phyloP scores from a whole-genome alignment of 192 early-diverging fungal genomes.

The Spinellus fusiger region DNA sequence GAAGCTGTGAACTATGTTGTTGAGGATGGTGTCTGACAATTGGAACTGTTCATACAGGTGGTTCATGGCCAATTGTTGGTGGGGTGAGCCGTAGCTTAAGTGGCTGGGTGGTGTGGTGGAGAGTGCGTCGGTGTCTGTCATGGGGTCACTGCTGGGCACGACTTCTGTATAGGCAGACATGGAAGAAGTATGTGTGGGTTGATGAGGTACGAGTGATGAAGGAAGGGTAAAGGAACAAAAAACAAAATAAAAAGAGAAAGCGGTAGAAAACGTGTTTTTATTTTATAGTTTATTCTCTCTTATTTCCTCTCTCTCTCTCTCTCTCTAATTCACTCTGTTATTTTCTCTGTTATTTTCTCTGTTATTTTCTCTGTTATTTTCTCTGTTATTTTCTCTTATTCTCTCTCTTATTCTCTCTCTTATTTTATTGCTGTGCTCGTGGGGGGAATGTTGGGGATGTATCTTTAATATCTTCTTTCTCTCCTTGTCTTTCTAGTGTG shows the following conservation, averaged over 20 bases:
- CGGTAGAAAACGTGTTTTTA: too few relatives aligned
- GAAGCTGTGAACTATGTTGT: constrained; percentile 38
- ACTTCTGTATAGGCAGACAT: neutral
- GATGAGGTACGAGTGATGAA: neutral
- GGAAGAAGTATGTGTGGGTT: too few relatives aligned
- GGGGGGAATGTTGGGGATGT: neutral
- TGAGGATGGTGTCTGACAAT: constrained; percentile 4
- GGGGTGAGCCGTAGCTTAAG: neutral
- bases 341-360: neutral
- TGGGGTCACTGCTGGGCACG: neutral
- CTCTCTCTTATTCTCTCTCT: neutral
- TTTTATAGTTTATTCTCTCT: neutral
- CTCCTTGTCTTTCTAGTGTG: too few relatives aligned
- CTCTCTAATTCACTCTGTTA: neutral
- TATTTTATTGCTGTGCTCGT: too few relatives aligned
- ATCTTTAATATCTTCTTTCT: neutral
- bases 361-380: too few relatives aligned
- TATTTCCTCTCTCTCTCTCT: neutral
- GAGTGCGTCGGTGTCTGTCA: neutral
- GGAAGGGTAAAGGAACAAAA: neutral
- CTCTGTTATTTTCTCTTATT: neutral
- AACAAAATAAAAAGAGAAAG: neutral
- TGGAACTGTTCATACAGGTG: constrained; percentile 1
- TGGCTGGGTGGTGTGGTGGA: neutral
- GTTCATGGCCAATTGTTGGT: constrained; percentile 6